Evolutionary conservation across 1,139 yeast species (phyloP), one percentile per base, ranked within the genome.

Genomic region (Pneumocystis jirovecii): DNA sequence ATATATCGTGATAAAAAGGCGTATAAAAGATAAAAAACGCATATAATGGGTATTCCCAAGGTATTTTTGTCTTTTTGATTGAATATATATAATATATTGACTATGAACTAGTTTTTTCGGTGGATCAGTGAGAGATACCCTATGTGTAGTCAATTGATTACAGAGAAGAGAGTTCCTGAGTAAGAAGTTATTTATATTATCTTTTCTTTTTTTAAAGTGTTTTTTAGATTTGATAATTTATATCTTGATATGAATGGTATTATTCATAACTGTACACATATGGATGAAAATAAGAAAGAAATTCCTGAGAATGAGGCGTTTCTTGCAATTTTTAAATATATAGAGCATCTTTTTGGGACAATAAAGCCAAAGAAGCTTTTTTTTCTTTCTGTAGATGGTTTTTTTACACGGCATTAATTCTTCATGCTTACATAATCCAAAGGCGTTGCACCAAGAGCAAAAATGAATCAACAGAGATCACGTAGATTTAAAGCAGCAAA

Each of bases 81-180:
- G 17, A 19, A 25, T n/a, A 50, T 21, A 50, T 25, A 12, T 15
- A 15, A 4, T 12, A 50, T 50, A 50, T 50, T 69, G 70, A 70
- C 67, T 61, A 61, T 68, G 45, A 63, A 67, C n/a, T 60, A 93
- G 74, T 93, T 91, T 76, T 93, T 89, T 76, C 84, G 97, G 76
- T 93, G 89, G 80, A 90, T 93, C 79, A 89, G 97, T 65, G 98
- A 95, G 78, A 85, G 99, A 85, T 95, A 97, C 97, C 99, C 99
- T 45, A 81, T 87, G 79, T 90, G 93, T 70, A 86, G 96, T 17
- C 96, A 90, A 76, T 79, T 86, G 73, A 84, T 93, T 70, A 95
- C 89, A 72, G 95, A 87, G 65, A 81, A 82, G 68, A 90, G 88
- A 72, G 84, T 91, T 68, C 95, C 97, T 17, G 97, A 91, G 79